Evolutionary conservation across 116 monocot genomes (phyloP).

Genomic region (Papilionanthe hybrid): DNA sequence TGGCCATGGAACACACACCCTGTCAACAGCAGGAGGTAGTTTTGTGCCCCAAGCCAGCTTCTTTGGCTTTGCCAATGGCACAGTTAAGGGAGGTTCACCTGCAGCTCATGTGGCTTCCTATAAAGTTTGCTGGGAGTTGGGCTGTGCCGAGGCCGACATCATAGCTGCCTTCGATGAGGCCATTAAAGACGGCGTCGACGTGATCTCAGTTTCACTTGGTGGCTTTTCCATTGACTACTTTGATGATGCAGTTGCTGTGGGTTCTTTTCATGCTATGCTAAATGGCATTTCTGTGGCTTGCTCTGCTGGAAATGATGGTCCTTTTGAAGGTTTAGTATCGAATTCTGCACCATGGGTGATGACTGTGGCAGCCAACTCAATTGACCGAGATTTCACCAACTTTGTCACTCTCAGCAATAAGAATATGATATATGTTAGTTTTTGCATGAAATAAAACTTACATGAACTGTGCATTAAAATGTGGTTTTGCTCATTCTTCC

Average conservation of each 20-base stretch:
- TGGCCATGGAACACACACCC: slow-evolving; percentile 31
- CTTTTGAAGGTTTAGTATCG: neutral
- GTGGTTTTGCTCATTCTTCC: neutral
- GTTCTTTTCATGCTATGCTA: slow-evolving; percentile 18
- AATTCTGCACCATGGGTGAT: slow-evolving; percentile 19
- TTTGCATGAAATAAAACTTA: neutral
- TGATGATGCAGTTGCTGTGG: slow-evolving; percentile 1
- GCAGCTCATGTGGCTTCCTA: slow-evolving; percentile 23
- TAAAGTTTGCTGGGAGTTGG: slow-evolving; percentile 21
- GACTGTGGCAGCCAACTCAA: slow-evolving; percentile 24
- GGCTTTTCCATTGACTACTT: neutral
- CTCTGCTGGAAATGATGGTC: slow-evolving; percentile 27
- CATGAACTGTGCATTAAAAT: neutral
- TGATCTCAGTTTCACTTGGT: slow-evolving; percentile 26
- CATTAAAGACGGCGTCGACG: slow-evolving; percentile 31
- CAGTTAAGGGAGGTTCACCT: slow-evolving; percentile 27
- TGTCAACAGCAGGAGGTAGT: slow-evolving; percentile 30
- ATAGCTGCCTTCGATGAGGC: slow-evolving; percentile 22
- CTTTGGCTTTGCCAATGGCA: slow-evolving; percentile 28
- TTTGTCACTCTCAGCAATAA: slow-evolving; percentile 18
- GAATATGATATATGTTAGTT: neutral
- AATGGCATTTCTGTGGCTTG: slow-evolving; percentile 18
- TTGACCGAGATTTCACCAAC: slow-evolving; percentile 16
- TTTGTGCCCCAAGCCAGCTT: slow-evolving; percentile 21
- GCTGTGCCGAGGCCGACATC: slow-evolving; percentile 18